Conservation (phyloP, 31 red algal species). For the Endocladia muricata region DNA sequence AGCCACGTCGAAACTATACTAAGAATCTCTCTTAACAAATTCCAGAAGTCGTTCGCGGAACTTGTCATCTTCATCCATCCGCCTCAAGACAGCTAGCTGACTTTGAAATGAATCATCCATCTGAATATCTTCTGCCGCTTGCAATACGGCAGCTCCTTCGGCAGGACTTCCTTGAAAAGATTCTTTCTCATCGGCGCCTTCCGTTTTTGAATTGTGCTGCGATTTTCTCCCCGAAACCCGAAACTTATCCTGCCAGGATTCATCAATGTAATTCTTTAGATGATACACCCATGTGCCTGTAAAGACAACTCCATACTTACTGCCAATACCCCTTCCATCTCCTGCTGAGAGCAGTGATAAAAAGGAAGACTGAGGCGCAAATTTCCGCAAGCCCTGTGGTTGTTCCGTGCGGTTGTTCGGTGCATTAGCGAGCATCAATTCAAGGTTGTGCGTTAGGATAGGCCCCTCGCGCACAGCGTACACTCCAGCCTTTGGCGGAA, state of each 20-base stretch:
- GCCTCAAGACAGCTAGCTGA: constrained; percentile 38
- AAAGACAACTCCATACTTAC: constrained; percentile 64
- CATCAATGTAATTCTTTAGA: constrained; percentile 87
- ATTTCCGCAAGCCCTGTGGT: constrained; percentile 5
- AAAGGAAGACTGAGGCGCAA: constrained; percentile 64
- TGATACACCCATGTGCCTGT: constrained; percentile 82
- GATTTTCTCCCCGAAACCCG: not conserved
- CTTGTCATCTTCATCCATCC: constrained; percentile 42
- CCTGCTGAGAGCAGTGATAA: constrained; percentile 76
- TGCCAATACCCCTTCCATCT: constrained; percentile 83
- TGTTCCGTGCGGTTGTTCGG: not conserved
- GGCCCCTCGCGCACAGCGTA: constrained; percentile 92
- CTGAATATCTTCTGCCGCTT: constrained; percentile 33
- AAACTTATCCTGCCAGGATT: constrained; percentile 73
- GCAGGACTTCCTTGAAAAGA: constrained; percentile 17
- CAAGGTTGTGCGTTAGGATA: constrained; percentile 63
- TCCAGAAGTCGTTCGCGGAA: constrained; percentile 22
- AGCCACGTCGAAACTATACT: too few relatives aligned
- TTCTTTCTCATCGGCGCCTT: not conserved
- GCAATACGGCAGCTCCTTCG: constrained; percentile 53
- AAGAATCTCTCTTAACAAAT: not conserved
- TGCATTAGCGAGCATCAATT: not conserved
- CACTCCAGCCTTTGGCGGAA: constrained; percentile 92
- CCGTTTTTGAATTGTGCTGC: not conserved
- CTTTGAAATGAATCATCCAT: constrained; percentile 32